Percentiles rank a stretch among this genome's conserved stretches.
Conservation (phyloP, 257 asterid species). For the Nicotiana paniculata region DNA sequence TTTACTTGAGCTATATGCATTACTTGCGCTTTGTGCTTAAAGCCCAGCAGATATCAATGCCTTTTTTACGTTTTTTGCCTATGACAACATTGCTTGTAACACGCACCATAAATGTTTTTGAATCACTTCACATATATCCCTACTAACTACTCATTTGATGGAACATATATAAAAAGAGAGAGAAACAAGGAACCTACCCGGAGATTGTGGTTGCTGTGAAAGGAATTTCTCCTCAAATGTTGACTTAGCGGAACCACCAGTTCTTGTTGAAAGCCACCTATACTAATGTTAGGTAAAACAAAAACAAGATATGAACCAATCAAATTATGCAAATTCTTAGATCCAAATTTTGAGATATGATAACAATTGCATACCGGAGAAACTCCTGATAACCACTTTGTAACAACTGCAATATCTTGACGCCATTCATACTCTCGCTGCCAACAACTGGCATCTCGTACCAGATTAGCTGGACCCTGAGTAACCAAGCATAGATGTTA, state of each 20-base stretch:
- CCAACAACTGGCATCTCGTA: slow-evolving; percentile 97
- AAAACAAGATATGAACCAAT: slow-evolving; percentile 26
- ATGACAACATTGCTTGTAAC: not conserved
- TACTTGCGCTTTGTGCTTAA: not conserved
- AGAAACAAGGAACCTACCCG: slow-evolving; percentile 47
- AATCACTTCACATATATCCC: not conserved
- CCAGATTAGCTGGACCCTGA: slow-evolving; percentile 85
- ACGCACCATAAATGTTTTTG: not conserved
- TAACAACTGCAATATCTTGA: slow-evolving; percentile 96
- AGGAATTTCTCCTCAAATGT: slow-evolving; percentile 92
- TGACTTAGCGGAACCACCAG: slow-evolving; percentile 59
- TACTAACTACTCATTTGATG: not conserved
- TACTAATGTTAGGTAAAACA: slow-evolving; percentile 54
- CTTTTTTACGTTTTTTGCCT: not conserved
- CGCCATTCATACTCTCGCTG: slow-evolving; percentile 96
- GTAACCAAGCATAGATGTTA: slow-evolving; percentile 18
- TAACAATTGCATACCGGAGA: slow-evolving; percentile 72
- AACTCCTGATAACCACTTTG: slow-evolving; percentile 97
- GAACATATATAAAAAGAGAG: not conserved
- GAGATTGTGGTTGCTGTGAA: slow-evolving; percentile 80
- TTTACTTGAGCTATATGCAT: not conserved
- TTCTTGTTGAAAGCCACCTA: slow-evolving; percentile 94
- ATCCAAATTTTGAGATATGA: not conserved
- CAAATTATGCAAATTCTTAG: not conserved
- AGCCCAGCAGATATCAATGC: not conserved